A percentile compares a stretch with the other conserved stretches of the same genome.
These are phyloP conservation scores for Solanum gracilifrons DNA, from an alignment of 257 asterid genomes.

Conservation along the genomic window DNA sequence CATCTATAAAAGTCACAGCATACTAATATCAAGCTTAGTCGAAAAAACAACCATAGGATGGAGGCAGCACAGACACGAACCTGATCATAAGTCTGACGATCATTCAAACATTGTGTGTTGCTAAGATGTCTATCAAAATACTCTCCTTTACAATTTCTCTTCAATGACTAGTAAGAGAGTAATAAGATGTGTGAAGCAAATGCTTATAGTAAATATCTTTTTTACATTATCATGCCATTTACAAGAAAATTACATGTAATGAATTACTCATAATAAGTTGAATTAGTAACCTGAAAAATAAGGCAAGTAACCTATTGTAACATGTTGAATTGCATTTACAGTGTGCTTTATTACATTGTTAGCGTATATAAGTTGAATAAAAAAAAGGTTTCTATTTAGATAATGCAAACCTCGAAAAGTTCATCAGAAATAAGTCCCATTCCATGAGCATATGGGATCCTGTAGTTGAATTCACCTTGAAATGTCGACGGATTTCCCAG, in stretches of 20 bases:
- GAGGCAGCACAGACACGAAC: neutral
- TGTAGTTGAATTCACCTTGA: neutral
- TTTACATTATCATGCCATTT: no score
- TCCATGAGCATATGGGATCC: slow-evolving; percentile 4
- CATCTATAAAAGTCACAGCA: neutral
- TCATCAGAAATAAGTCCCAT: slow-evolving; percentile 1
- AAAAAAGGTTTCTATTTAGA: neutral
- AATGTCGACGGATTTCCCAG: slow-evolving; percentile 10
- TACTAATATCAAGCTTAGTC: neutral
- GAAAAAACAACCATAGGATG: neutral
- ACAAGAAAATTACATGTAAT: no score
- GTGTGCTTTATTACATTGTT: neutral
- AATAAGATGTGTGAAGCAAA: neutral
- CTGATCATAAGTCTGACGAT: slow-evolving; percentile 4
- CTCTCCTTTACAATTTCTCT: slow-evolving; percentile 7
- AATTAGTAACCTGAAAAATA: neutral
- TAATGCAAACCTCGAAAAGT: neutral
- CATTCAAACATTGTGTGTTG: neutral
- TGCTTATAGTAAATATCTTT: no score
- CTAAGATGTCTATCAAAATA: neutral
- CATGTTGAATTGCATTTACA: neutral
- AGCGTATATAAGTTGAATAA: neutral
- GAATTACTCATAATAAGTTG: neutral
- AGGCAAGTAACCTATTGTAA: neutral
- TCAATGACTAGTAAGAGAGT: slow-evolving; percentile 1